Evolutionary conservation across 108 stramenopile species (phyloP), one percentile per base, ranked within the genome.

Genomic region (Nitzschia sp.): DNA sequence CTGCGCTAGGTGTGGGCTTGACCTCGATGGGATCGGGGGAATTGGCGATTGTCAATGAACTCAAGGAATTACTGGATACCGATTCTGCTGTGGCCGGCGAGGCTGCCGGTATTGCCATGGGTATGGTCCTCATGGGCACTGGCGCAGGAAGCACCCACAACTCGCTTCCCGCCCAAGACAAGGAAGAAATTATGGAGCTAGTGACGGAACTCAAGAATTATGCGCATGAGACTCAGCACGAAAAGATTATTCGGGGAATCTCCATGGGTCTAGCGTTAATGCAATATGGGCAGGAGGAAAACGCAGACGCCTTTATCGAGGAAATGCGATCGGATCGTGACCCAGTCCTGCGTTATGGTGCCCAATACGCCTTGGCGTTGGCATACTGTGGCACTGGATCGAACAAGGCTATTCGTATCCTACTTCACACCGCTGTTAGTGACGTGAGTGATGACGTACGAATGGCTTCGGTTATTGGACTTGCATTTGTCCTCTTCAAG

Each of bases 371-470:
- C 17, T 71, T 99, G 63, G 99, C 97, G 15, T 77, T 99, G 29
- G 98, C 98, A 0, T 99, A 99, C 77, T 94, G 89, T 56, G 99
- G 98, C 47, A 99, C 99, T 33, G 96, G 91, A 24, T 94, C 95
- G 70, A 98, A 98, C 83, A 89, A 92, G 64, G 97, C 97, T 15
- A 90, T 99, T 67, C 90, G 96, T 18, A 95, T 96, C 47, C 74
- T 99, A 21, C 84, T 99, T 31, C 98, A 98, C 74, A 97, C 97
- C 9, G 98, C 99, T 21, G 98, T 99, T 8, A 96, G 95, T 57
- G 99, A 99, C 72, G 99, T 98, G 1, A 92, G 82, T 54, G 98
- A 99, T 75, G 98, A 99, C 67, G 99, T 99, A 4, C 89, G 99
- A 34, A 97, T 98, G 87, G 99, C 98, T 19, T 95, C 98, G 3